Evolutionary conservation across 805 yeast species (phyloP).

Genomic region (Sugiyamaella mastotermitis): DNA sequence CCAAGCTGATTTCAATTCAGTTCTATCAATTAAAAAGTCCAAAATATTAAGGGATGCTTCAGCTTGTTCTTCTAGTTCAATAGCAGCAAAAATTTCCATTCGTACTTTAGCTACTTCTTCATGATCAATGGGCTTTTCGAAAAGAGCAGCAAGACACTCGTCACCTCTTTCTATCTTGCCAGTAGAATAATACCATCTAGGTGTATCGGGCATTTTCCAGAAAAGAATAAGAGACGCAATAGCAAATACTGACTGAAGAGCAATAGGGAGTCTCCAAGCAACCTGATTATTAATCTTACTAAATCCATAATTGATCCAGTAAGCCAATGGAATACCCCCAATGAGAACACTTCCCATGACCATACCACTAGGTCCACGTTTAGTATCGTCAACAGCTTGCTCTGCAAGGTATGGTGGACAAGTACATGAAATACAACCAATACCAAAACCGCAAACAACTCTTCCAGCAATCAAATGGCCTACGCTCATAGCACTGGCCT

Average conservation of each 20-base stretch:
- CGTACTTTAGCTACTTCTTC: neutral
- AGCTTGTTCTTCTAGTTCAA: too few species aligned
- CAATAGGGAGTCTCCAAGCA: conserved; percentile 16
- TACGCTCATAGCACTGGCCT: conserved; percentile 6
- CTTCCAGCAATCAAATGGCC: conserved; percentile 15
- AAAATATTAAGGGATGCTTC: too few species aligned
- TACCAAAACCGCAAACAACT: conserved; percentile 19
- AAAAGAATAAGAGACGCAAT: conserved; percentile 4
- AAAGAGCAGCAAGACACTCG: conserved; percentile 5
- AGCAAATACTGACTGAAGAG: conserved; percentile 13
- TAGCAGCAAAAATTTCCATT: neutral
- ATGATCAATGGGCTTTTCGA: neutral
- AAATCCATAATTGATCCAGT: conserved; percentile 14
- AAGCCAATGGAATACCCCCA: conserved; percentile 11
- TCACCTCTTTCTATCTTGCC: conserved; percentile 12
- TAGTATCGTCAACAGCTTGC: conserved; percentile 17
- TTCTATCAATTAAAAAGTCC: too few species aligned
- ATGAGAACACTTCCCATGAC: conserved; percentile 12
- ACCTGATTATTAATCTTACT: conserved; percentile 2
- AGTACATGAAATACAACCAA: conserved; percentile 10
- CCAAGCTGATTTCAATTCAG: too few species aligned
- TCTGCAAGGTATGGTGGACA: conserved; percentile 18
- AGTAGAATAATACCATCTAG: conserved; percentile 14
- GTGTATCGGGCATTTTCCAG: conserved; percentile 14
- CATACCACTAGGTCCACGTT: conserved; percentile 16